Percentiles rank a stretch among this genome's conserved stretches.
Evolutionary conservation across 2,329 filamentous ascomycete species (phyloP).

Genomic region (Westerdykella sp.): DNA sequence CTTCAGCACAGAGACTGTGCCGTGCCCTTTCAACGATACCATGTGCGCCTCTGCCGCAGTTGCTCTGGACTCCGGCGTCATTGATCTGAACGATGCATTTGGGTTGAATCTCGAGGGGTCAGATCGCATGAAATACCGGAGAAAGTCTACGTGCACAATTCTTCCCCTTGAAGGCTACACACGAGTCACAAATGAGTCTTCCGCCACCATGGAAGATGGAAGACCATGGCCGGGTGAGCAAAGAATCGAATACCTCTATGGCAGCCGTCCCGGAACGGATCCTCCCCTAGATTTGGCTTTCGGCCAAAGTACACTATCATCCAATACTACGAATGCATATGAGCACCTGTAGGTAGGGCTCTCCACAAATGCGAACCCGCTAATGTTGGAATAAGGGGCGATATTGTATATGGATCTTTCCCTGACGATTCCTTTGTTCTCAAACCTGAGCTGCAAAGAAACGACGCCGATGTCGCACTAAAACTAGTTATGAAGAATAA

Average conservation of each 20-base stretch:
- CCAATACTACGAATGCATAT: not conserved
- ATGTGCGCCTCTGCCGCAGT: not conserved
- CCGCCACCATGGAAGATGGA: not conserved
- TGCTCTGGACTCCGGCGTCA: not conserved
- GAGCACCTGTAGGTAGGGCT: not conserved
- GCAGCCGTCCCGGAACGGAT: too few relatives aligned
- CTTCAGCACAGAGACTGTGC: not conserved
- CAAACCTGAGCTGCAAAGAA: slow-evolving; percentile 1
- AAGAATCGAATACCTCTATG: not conserved
- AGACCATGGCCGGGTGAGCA: not conserved
- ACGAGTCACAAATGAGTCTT: not conserved
- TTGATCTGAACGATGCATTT: slow-evolving; percentile 1
- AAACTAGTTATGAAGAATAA: slow-evolving; percentile 2
- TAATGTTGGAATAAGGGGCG: too few relatives aligned
- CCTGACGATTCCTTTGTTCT: not conserved
- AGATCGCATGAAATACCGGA: slow-evolving; percentile 1
- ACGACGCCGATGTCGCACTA: slow-evolving; percentile 4
- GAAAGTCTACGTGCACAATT: slow-evolving; percentile 1
- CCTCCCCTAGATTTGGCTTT: not conserved
- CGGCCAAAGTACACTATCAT: slow-evolving; percentile 1
- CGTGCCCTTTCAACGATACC: not conserved
- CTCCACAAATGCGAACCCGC: too few relatives aligned
- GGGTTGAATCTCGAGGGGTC: not conserved
- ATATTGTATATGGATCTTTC: too few relatives aligned
- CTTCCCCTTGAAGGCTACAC: slow-evolving; percentile 2